Percentiles rank a stretch among this genome's conserved stretches.
These are phyloP conservation scores for Trichoderma simmonsii DNA, from an alignment of 2,329 filamentous ascomycete species.

Conservation along the genomic window DNA sequence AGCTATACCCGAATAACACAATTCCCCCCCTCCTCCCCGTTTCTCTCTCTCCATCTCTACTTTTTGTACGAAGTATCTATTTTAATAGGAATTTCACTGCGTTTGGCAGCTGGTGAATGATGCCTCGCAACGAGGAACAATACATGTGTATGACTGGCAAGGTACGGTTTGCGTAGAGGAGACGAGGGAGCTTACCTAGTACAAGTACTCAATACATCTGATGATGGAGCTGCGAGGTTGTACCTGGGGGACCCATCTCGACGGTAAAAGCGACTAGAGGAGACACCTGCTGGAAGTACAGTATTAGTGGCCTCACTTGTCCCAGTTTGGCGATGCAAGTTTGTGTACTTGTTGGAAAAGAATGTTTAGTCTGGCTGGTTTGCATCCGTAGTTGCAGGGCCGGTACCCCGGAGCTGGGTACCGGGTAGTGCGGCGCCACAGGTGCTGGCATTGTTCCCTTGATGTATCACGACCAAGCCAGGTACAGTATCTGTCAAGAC, in stretches of 20 bases:
- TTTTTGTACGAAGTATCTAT: neutral
- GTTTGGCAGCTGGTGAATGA: neutral
- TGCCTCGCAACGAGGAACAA: neutral
- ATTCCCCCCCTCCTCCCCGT: neutral
- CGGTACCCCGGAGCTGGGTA: neutral
- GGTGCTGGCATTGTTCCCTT: neutral
- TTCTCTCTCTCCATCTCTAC: neutral
- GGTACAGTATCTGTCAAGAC: neutral
- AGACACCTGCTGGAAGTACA: neutral
- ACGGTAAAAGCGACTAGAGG: neutral
- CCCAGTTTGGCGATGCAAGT: constrained; percentile 6
- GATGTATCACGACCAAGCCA: neutral
- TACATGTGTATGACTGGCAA: no score
- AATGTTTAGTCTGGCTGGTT: neutral
- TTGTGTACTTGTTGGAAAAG: neutral
- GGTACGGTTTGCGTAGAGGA: neutral
- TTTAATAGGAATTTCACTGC: neutral
- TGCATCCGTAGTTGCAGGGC: neutral
- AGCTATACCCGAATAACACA: constrained; percentile 20
- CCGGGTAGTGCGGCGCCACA: constrained; percentile 14
- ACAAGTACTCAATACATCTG: neutral
- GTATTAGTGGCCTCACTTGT: constrained; percentile 1
- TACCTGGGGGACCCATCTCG: neutral
- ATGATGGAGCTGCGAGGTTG: neutral
- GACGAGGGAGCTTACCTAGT: neutral